Conservation (phyloP, 306 rosid species). For the apple (Malus domestica) region DNA sequence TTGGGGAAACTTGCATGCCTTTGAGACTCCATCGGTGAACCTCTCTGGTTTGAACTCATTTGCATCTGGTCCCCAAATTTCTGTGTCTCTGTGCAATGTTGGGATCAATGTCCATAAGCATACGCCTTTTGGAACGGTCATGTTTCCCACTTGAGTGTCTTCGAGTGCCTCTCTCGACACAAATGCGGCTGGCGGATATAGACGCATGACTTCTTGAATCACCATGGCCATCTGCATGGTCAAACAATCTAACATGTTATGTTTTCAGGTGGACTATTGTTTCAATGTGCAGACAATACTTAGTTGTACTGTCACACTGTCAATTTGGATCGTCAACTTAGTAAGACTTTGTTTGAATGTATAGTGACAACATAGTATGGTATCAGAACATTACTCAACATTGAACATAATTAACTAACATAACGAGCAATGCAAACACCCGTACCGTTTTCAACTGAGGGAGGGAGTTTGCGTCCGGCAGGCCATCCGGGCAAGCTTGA, state of each 20-base stretch:
- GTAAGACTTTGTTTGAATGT: neutral
- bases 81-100: slow-evolving; percentile 63
- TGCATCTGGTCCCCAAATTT: slow-evolving; percentile 77
- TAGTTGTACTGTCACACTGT: too few relatives aligned
- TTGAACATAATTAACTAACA: neutral
- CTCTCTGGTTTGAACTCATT: slow-evolving; percentile 81
- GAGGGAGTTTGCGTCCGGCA: slow-evolving; percentile 38
- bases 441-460: slow-evolving; percentile 55
- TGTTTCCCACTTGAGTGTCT: slow-evolving; percentile 55
- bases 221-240: slow-evolving; percentile 54
- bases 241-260: neutral
- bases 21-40: slow-evolving; percentile 64
- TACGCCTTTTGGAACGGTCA: slow-evolving; percentile 62
- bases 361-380: neutral
- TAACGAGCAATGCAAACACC: neutral
- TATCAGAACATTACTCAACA: neutral
- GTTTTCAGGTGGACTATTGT: neutral
- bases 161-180: slow-evolving; percentile 85
- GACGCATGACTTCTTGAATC: slow-evolving; percentile 70
- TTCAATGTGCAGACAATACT: too few relatives aligned
- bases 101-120: slow-evolving; percentile 79
- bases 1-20: slow-evolving; percentile 66
- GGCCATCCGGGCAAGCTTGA: slow-evolving; percentile 54
- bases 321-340: neutral
- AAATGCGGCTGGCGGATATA: slow-evolving; percentile 87